Percentiles rank a stretch among this genome's conserved stretches.
Conservation (phyloP, 768 basidiomycete species). For the Vishniacozyma victoriae region DNA sequence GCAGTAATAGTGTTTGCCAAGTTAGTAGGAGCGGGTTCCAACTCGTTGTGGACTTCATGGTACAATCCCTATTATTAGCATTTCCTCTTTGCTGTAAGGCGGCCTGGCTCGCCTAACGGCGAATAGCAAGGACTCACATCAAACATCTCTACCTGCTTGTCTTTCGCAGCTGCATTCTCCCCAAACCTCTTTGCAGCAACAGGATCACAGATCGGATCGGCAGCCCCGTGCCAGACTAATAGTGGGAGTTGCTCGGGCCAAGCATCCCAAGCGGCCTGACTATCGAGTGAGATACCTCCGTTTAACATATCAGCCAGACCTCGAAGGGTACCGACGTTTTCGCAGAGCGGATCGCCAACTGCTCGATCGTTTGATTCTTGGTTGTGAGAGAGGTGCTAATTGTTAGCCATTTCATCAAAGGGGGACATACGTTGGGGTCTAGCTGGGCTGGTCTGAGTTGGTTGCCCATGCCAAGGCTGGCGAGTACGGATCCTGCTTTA, state of each 20-base stretch:
- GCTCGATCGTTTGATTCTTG: slow-evolving; percentile 10
- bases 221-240: slow-evolving; percentile 35
- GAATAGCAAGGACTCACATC: slow-evolving; percentile 27
- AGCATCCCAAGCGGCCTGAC: slow-evolving; percentile 8
- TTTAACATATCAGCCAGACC: slow-evolving; percentile 36
- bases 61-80: slow-evolving; percentile 30
- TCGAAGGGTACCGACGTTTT: slow-evolving; percentile 26
- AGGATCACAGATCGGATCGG: slow-evolving; percentile 29
- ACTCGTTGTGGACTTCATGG: slow-evolving; percentile 40
- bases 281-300: slow-evolving; percentile 24
- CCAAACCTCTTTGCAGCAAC: slow-evolving; percentile 24
- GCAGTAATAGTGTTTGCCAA: slow-evolving; percentile 21
- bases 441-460: slow-evolving; percentile 34
- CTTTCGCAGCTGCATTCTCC: slow-evolving; percentile 15
- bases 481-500: slow-evolving; percentile 26
- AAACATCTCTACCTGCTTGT: slow-evolving; percentile 29
- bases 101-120: no score
- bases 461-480: slow-evolving; percentile 23
- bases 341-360: slow-evolving; percentile 33
- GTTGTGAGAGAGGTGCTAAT: slow-evolving; percentile 34
- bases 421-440: slow-evolving; percentile 17
- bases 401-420: not conserved
- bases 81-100: not conserved
- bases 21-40: slow-evolving; percentile 26
- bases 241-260: slow-evolving; percentile 32